Percentiles rank a stretch among this genome's conserved stretches.
These are phyloP conservation scores for Styphnolobium japonicum DNA, from an alignment of 306 rosid species.

Conservation along the genomic window DNA sequence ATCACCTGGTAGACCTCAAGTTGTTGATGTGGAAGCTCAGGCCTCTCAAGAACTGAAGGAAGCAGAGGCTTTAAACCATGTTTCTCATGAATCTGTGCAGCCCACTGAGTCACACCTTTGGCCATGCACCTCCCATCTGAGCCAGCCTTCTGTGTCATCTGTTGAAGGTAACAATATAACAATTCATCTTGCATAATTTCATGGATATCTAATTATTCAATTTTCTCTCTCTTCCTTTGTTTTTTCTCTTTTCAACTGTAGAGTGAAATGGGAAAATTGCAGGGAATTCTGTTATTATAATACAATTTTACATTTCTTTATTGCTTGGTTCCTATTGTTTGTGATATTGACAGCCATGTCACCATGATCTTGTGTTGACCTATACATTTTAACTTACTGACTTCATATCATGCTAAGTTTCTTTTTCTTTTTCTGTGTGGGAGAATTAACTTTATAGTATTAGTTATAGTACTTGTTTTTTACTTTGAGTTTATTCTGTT, in stretches of 20 bases:
- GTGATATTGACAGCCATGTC: background rate
- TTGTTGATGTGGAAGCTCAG: slow-evolving; percentile 56
- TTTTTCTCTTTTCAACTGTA: background rate
- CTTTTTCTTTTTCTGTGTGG: background rate
- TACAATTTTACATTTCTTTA: background rate
- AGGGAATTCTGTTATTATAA: background rate
- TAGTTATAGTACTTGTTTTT: background rate
- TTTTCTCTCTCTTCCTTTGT: background rate
- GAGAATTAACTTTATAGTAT: background rate
- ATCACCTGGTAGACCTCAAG: slow-evolving; percentile 60
- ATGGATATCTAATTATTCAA: background rate
- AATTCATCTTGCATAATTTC: background rate
- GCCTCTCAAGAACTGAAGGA: slow-evolving; percentile 44
- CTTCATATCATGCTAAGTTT: background rate
- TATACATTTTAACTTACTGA: background rate
- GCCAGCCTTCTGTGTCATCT: slow-evolving; percentile 36
- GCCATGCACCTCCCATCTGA: slow-evolving; percentile 57
- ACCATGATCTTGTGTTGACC: background rate
- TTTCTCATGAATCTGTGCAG: slow-evolving; percentile 33
- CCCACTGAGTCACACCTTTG: slow-evolving; percentile 46
- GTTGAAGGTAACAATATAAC: slow-evolving; percentile 48
- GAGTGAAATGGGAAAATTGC: background rate
- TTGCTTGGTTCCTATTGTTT: slow-evolving; percentile 9
- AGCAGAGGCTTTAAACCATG: slow-evolving; percentile 34
- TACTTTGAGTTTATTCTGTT: background rate